phyloP scores from a whole-genome alignment of 139 green algal species.

The Edaphochlamys debaryana region DNA sequence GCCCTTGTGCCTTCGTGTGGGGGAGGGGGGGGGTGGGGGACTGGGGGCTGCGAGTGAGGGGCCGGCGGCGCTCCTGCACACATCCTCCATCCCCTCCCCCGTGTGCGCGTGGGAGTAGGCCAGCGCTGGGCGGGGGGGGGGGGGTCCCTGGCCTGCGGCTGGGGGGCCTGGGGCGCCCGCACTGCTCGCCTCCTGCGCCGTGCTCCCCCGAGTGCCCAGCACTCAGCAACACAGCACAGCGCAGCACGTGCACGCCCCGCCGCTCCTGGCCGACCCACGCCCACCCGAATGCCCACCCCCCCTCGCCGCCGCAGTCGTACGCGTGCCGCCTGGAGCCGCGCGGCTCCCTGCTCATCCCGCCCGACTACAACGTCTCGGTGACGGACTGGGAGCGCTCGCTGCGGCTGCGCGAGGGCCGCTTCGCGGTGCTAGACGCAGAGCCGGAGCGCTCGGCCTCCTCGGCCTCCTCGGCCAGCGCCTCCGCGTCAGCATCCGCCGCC shows the following conservation, averaged over 20 bases:
- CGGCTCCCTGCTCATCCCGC: constrained; percentile 80
- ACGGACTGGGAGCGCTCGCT: constrained; percentile 90
- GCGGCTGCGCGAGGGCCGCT: constrained; percentile 48
- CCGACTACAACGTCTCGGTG: constrained; percentile 82
- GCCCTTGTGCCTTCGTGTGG: background rate
- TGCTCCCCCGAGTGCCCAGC: too few relatives aligned
- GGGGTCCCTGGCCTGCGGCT: too few relatives aligned
- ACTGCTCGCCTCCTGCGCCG: too few relatives aligned
- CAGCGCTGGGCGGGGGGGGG: too few relatives aligned
- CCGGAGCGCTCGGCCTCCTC: background rate
- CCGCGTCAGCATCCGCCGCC: background rate
- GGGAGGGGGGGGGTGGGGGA: background rate
- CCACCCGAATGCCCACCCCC: too few relatives aligned
- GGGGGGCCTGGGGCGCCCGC: too few relatives aligned
- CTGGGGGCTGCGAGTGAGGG: too few relatives aligned
- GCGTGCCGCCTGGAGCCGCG: constrained; percentile 76
- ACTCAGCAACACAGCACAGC: too few relatives aligned
- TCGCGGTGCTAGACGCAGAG: constrained; percentile 42
- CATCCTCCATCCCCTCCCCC: too few relatives aligned
- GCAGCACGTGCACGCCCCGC: too few relatives aligned
- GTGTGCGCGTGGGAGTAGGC: background rate
- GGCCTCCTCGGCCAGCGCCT: background rate
- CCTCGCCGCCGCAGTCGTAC: constrained; percentile 51
- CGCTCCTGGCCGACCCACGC: too few relatives aligned
- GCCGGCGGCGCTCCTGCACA: too few relatives aligned